Evolutionary conservation across 169 alveolate genomes (phyloP).

Genomic region (Plasmodium fragile): DNA sequence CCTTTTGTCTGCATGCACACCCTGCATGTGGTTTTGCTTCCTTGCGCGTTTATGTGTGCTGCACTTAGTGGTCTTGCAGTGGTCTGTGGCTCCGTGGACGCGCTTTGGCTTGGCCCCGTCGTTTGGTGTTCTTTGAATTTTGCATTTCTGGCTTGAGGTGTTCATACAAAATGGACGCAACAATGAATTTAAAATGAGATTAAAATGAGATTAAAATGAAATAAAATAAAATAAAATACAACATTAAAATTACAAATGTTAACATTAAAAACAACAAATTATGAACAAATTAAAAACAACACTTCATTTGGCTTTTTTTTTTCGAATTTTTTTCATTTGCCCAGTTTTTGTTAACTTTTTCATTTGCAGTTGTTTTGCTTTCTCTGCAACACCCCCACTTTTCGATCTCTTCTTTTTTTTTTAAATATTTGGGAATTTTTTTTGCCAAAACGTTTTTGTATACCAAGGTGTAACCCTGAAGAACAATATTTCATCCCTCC

Average conservation of each 20-base stretch:
- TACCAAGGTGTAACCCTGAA: neutral
- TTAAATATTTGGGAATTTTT: neutral
- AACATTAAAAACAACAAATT: neutral
- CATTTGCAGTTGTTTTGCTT: neutral
- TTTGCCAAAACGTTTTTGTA: neutral
- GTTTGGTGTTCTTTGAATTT: neutral
- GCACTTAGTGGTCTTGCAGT: neutral
- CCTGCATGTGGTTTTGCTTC: neutral
- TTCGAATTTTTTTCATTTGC: neutral
- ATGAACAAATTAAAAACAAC: neutral
- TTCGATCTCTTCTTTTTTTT: neutral
- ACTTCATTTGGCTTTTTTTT: neutral
- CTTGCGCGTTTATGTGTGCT: neutral
- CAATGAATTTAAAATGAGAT: neutral
- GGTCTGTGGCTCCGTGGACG: neutral
- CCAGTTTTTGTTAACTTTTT: neutral
- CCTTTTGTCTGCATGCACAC: neutral
- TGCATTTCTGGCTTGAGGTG: neutral
- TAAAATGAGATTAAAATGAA: neutral
- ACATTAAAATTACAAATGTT: neutral
- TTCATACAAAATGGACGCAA: neutral
- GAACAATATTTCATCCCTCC: neutral
- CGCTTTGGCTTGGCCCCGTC: neutral
- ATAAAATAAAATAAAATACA: neutral
- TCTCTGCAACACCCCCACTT: neutral